A percentile compares a stretch with the other conserved stretches of the same genome.
Conservation (phyloP, 1,139 yeast genomes). For the Candida pseudoviswanathii region DNA sequence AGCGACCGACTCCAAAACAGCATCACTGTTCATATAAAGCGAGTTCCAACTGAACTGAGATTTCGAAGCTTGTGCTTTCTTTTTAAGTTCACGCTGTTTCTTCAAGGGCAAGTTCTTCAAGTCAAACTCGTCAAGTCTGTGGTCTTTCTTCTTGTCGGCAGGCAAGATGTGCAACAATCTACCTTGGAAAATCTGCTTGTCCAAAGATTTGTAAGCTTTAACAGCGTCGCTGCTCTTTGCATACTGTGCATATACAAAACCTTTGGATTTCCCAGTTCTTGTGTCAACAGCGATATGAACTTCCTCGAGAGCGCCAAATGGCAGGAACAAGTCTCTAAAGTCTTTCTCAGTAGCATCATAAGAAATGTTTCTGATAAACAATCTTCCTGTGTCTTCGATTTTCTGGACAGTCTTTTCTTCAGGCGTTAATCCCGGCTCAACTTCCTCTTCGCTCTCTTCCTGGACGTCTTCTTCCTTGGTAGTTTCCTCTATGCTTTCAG, state of each 20-base stretch:
- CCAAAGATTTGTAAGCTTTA: slow-evolving; percentile 69
- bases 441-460: slow-evolving; percentile 17
- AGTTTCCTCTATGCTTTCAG: slow-evolving; percentile 20
- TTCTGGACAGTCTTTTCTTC: slow-evolving; percentile 50
- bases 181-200: slow-evolving; percentile 92
- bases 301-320: slow-evolving; percentile 66
- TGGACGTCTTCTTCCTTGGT: slow-evolving; percentile 21
- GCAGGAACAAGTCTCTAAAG: slow-evolving; percentile 57
- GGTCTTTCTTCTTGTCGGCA: slow-evolving; percentile 78
- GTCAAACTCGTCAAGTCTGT: slow-evolving; percentile 85
- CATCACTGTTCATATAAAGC: slow-evolving; percentile 84
- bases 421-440: slow-evolving; percentile 24
- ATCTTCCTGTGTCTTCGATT: slow-evolving; percentile 73
- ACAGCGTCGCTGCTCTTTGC: slow-evolving; percentile 69
- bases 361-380: slow-evolving; percentile 83
- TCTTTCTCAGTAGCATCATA: slow-evolving; percentile 84
- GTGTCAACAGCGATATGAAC: slow-evolving; percentile 93
- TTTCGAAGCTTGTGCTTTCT: slow-evolving; percentile 81
- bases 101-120: slow-evolving; percentile 87
- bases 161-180: slow-evolving; percentile 88
- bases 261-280: slow-evolving; percentile 87
- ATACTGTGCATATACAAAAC: slow-evolving; percentile 86
- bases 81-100: slow-evolving; percentile 83
- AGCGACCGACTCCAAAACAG: slow-evolving; percentile 90
- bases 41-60: slow-evolving; percentile 95